Conservation (phyloP, 2,329 filamentous ascomycete genomes). For the Pseudogymnoascus sp. region DNA sequence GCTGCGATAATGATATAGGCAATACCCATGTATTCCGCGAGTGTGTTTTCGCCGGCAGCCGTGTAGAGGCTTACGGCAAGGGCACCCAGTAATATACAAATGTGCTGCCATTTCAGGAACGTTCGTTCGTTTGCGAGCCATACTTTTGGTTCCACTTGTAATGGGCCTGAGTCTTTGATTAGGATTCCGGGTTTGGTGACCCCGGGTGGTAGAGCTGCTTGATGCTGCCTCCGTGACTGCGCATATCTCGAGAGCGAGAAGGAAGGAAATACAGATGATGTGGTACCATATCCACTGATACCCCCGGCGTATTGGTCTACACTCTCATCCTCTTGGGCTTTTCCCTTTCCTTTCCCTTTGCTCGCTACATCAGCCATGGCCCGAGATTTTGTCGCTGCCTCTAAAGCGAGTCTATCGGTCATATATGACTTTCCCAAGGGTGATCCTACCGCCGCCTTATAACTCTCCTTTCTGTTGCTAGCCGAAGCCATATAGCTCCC, state of each 20-base stretch:
- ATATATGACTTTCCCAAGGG: constrained; percentile 60
- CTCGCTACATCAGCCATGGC: constrained; percentile 24
- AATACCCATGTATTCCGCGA: constrained; percentile 72
- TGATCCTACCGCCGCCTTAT: constrained; percentile 54
- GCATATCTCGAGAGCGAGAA: constrained; percentile 78
- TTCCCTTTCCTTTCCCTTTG: constrained; percentile 16
- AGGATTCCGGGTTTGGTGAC: constrained; percentile 77
- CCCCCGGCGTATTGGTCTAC: constrained; percentile 26
- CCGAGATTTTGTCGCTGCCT: constrained; percentile 25
- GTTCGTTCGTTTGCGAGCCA: constrained; percentile 98
- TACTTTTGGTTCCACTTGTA: constrained; percentile 94
- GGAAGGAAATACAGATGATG: constrained; percentile 69
- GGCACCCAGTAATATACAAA: constrained; percentile 76
- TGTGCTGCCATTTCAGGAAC: constrained; percentile 98
- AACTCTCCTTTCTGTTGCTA: constrained; percentile 33
- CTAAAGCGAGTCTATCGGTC: constrained; percentile 44
- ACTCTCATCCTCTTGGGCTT: constrained; percentile 21
- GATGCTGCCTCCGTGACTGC: constrained; percentile 41
- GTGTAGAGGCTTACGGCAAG: constrained; percentile 82
- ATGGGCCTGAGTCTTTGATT: constrained; percentile 89
- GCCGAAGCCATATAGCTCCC: constrained; percentile 69
- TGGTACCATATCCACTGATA: constrained; percentile 41
- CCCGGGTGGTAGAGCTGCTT: constrained; percentile 64
- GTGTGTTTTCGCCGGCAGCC: constrained; percentile 68
- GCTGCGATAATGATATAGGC: constrained; percentile 74